Evolutionary conservation across 495 filamentous ascomycete genomes (phyloP), one percentile per base, ranked within the genome.

Genomic region (Podospora comata): DNA sequence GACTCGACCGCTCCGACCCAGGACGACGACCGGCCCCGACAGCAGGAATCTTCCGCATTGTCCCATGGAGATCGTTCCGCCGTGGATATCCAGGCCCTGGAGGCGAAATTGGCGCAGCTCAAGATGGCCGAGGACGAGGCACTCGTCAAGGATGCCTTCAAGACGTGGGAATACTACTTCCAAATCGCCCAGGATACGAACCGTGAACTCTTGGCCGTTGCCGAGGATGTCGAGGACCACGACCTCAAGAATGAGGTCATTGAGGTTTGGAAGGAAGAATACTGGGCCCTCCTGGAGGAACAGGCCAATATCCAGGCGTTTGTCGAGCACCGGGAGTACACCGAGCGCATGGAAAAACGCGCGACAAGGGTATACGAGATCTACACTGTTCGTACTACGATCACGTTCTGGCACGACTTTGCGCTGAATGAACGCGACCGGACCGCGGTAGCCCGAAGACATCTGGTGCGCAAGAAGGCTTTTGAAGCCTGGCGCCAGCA

Each of bases 401-500:
- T 74, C 32, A 48, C 44, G 7, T 54, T 67, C 30, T 77, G 75
- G 75, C 70, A 72, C 28, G 69, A 63, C n/a, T 55, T 30, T 2
- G 73, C 76, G 0, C 57, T 56, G 2, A 74, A 78, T 0, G 75
- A 78, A 59, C 57, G 65, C 53, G 74, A 84, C 39, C 81, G 84
- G 23, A 89, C 88, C 0, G 85, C 83, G 11, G 81, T 84, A 34
- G 91, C 90, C 20, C 84, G 90, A 58, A 77, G 85, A 67, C 90
- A 91, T 77, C 82, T 94, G n/a, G 78, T 94, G 15, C 78, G 88
- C 70, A 85, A 87, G 57, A 89, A 88, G 53, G 91, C 89, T 67
- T 95, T 95, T 74, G 87, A 89, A 68, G 87, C 87, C 5, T 95
- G 92, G 92, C 84, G 86, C 18, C 87, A 89, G 62, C 88, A 93